Conservation (phyloP, 2,329 filamentous ascomycete species). For the Cercospora sesami region DNA sequence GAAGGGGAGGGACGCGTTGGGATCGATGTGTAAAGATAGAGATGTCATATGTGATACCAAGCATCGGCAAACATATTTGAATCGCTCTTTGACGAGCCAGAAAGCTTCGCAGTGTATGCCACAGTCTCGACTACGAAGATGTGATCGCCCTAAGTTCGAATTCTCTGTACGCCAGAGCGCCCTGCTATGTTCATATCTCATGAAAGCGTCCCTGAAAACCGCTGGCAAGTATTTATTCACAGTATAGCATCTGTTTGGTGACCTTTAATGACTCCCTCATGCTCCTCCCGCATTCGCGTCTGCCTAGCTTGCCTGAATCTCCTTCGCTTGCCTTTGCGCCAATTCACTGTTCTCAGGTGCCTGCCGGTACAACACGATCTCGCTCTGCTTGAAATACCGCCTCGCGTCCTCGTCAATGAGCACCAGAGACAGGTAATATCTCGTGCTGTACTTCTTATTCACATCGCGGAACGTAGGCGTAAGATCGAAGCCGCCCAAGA, state of each 20-base stretch:
- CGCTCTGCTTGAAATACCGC: constrained; percentile 98
- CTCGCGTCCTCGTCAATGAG: constrained; percentile 69
- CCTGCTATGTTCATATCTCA: constrained; percentile 1
- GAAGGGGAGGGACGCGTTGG: neutral
- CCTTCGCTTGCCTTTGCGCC: constrained; percentile 50
- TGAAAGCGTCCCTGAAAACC: neutral
- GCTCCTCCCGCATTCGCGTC: constrained; percentile 29
- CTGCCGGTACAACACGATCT: constrained; percentile 95
- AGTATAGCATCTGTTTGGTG: neutral
- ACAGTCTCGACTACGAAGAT: neutral
- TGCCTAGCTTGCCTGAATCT: constrained; percentile 41
- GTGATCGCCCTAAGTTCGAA: neutral
- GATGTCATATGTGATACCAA: constrained; percentile 9
- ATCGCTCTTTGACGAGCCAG: neutral
- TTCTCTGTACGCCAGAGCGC: neutral
- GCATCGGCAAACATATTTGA: neutral
- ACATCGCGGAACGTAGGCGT: constrained; percentile 98
- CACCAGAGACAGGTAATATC: constrained; percentile 95
- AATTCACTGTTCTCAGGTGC: constrained; percentile 53
- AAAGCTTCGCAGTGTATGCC: neutral
- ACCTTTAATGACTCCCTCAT: neutral
- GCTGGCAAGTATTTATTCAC: neutral
- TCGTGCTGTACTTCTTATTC: constrained; percentile 99
- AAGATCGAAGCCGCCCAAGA: constrained; percentile 94
- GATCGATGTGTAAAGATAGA: constrained; percentile 9